Conservation (phyloP, 257 asterid genomes). For the Linderniella brevidens region DNA sequence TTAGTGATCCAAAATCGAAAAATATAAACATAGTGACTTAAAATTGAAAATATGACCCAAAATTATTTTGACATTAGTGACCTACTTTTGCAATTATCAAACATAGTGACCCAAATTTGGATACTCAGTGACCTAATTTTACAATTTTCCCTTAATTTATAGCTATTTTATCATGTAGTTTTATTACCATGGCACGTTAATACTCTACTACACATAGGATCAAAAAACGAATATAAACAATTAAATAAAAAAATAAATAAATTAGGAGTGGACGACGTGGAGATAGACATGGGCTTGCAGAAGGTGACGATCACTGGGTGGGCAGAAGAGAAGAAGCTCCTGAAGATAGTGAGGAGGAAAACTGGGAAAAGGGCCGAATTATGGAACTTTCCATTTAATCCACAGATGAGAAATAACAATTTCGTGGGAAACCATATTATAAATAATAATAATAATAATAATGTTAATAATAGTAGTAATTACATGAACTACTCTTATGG, state of each 20-base stretch:
- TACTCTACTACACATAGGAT: neutral
- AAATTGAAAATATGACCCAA: too few species aligned
- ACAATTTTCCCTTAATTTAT: too few species aligned
- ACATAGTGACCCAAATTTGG: too few species aligned
- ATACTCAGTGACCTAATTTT: too few species aligned
- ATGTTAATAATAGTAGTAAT: neutral
- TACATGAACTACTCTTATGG: conserved; percentile 21
- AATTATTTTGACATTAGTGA: too few species aligned
- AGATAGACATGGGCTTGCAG: conserved; percentile 60
- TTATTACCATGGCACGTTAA: neutral
- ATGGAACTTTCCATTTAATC: conserved; percentile 51
- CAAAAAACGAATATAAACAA: neutral
- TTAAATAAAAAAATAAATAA: neutral
- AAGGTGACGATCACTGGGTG: conserved; percentile 62
- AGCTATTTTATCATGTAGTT: too few species aligned
- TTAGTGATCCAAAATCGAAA: too few species aligned
- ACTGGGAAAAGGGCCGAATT: conserved; percentile 60
- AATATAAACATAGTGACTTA: too few species aligned
- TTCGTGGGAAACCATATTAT: conserved; percentile 13
- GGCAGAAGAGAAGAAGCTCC: conserved; percentile 53
- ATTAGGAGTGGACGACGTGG: conserved; percentile 54
- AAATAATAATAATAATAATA: too few species aligned
- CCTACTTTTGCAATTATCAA: too few species aligned
- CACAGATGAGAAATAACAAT: conserved; percentile 27
- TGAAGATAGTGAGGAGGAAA: conserved; percentile 31